phyloP scores from a whole-genome alignment of 2,329 filamentous ascomycete genomes.

The Ceratocystis variospora region DNA sequence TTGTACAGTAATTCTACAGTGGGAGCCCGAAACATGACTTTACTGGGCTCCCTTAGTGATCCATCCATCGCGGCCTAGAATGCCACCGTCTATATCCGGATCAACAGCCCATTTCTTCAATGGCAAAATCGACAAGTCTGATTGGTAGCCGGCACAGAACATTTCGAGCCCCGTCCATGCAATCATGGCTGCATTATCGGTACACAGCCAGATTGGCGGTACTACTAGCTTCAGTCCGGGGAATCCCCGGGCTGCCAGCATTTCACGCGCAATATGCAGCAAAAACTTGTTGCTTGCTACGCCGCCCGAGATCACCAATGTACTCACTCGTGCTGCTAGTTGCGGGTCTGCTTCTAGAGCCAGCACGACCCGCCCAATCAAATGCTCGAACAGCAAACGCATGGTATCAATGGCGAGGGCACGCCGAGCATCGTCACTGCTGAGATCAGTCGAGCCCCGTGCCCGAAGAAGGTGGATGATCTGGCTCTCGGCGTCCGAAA shows the following conservation, averaged over 20 bases:
- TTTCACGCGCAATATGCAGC: constrained; percentile 45
- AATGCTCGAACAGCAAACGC: constrained; percentile 74
- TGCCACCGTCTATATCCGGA: constrained; percentile 44
- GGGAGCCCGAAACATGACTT: not conserved
- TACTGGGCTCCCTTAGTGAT: constrained; percentile 20
- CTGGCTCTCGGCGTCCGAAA: constrained; percentile 55
- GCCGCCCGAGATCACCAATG: constrained; percentile 74
- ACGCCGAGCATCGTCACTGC: constrained; percentile 39
- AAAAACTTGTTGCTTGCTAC: constrained; percentile 79
- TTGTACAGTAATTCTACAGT: constrained; percentile 21
- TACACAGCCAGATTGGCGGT: constrained; percentile 68
- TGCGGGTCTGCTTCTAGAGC: constrained; percentile 23
- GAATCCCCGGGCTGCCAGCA: constrained; percentile 54
- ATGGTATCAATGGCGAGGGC: constrained; percentile 60
- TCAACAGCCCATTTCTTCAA: constrained; percentile 65
- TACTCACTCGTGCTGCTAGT: constrained; percentile 31
- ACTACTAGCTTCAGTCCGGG: constrained; percentile 48
- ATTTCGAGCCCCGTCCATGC: constrained; percentile 90
- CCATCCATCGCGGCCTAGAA: constrained; percentile 47
- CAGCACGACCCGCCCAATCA: constrained; percentile 60
- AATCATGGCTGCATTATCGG: constrained; percentile 96
- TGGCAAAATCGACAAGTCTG: constrained; percentile 44
- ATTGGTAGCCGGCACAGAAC: constrained; percentile 63
- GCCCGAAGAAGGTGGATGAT: constrained; percentile 41
- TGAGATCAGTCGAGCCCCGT: constrained; percentile 28